Conservation (phyloP, 2,329 filamentous ascomycete genomes). For the Diaporthe caulivora region DNA sequence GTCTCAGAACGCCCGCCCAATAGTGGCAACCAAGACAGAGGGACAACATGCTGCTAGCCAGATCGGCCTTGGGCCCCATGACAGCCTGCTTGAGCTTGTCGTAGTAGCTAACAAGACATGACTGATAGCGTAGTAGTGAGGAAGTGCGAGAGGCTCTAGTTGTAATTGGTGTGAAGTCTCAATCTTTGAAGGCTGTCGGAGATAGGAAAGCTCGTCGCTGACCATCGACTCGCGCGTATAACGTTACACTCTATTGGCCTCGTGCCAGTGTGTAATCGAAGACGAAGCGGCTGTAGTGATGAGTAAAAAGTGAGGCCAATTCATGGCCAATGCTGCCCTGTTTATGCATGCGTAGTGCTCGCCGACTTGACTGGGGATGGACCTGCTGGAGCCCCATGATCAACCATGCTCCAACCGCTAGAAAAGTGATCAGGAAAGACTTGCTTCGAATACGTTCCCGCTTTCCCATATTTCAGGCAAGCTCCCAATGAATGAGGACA, state of each 20-base stretch:
- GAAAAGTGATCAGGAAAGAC: neutral
- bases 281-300: too few species aligned
- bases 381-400: neutral
- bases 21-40: neutral
- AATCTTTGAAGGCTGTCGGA: too few species aligned
- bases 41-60: neutral
- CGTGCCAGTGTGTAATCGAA: too few species aligned
- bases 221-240: neutral
- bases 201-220: neutral
- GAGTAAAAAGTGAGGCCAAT: too few species aligned
- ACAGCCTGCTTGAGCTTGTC: neutral
- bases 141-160: too few species aligned
- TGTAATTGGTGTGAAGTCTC: too few species aligned
- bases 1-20: neutral
- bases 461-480: neutral
- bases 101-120: too few species aligned
- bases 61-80: neutral
- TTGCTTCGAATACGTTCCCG: neutral
- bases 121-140: too few species aligned
- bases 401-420: neutral
- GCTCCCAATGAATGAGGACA: neutral
- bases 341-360: too few species aligned
- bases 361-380: too few species aligned
- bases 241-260: too few species aligned
- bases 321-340: too few species aligned